phyloP scores from a whole-genome alignment of 768 basidiomycete species.

The Auriscalpium microsporum region DNA sequence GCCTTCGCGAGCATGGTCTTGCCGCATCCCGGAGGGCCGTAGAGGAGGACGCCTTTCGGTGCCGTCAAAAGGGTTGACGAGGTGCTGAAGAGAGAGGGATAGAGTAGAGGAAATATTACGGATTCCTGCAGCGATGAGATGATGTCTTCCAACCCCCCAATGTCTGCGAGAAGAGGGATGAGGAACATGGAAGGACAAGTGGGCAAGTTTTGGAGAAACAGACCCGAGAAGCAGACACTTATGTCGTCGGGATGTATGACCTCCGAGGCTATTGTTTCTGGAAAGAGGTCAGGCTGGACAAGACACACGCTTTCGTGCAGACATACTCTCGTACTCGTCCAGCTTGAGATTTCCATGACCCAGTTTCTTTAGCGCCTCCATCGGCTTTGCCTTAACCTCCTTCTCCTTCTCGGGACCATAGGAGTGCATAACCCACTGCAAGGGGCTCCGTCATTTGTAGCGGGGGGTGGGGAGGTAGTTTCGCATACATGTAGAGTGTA shows the following conservation, averaged over 20 bases:
- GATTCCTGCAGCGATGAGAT: constrained; percentile 87
- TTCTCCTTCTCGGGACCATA: constrained; percentile 41
- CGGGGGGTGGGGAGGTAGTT: not conserved
- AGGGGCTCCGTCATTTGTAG: not conserved
- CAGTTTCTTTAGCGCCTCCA: constrained; percentile 60
- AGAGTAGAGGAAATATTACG: constrained; percentile 89
- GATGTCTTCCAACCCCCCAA: constrained; percentile 90
- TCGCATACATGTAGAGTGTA: constrained; percentile 61
- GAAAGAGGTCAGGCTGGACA: not conserved
- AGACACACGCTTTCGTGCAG: not conserved
- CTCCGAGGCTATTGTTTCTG: constrained; percentile 84
- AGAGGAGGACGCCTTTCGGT: constrained; percentile 92
- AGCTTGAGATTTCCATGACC: constrained; percentile 70
- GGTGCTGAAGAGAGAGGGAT: constrained; percentile 78
- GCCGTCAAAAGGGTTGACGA: constrained; percentile 79
- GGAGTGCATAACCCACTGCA: constrained; percentile 60
- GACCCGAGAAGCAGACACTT: constrained; percentile 63
- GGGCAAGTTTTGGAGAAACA: not conserved
- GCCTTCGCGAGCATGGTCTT: constrained; percentile 99
- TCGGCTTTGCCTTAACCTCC: constrained; percentile 58
- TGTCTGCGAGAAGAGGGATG: constrained; percentile 38
- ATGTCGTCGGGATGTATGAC: constrained; percentile 92
- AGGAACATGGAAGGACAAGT: not conserved
- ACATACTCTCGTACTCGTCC: constrained; percentile 85
- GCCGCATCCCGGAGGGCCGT: constrained; percentile 95